These are phyloP conservation scores for Colletotrichum sp. DNA, from an alignment of 2,329 filamentous ascomycete species.

Conservation along the genomic window DNA sequence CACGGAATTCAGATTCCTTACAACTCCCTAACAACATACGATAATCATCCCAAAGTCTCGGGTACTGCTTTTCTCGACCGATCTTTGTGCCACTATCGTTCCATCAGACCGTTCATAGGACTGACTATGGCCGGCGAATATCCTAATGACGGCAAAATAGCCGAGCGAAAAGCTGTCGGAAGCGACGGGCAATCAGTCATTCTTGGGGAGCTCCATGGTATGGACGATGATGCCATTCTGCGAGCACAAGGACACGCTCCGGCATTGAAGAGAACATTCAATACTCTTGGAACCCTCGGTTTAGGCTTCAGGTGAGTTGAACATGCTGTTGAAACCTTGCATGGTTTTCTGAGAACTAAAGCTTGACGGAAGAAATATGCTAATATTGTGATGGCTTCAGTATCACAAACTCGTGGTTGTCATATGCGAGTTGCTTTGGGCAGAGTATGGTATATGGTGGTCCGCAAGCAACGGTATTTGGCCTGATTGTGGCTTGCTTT, in stretches of 20 bases:
- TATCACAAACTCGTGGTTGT: constrained; percentile 25
- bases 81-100: neutral
- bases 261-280: constrained; percentile 19
- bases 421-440: constrained; percentile 22
- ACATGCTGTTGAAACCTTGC: neutral
- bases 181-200: neutral
- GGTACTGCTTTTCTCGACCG: neutral
- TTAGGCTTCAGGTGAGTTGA: neutral
- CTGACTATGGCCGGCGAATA: neutral
- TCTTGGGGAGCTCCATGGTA: neutral
- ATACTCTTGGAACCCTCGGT: constrained; percentile 18
- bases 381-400: neutral
- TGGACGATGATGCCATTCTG: constrained; percentile 22
- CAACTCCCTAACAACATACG: neutral
- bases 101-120: neutral
- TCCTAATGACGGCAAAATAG: neutral
- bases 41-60: neutral
- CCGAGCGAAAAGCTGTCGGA: neutral
- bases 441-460: constrained; percentile 18
- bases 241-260: constrained; percentile 22
- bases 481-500: constrained; percentile 22
- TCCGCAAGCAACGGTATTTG: constrained; percentile 21
- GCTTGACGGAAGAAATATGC: neutral
- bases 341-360: neutral
- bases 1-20: neutral